Base-by-base conservation (phyloP, 2,329 filamentous ascomycete genomes). In the Colletotrichum sp. region DNA sequence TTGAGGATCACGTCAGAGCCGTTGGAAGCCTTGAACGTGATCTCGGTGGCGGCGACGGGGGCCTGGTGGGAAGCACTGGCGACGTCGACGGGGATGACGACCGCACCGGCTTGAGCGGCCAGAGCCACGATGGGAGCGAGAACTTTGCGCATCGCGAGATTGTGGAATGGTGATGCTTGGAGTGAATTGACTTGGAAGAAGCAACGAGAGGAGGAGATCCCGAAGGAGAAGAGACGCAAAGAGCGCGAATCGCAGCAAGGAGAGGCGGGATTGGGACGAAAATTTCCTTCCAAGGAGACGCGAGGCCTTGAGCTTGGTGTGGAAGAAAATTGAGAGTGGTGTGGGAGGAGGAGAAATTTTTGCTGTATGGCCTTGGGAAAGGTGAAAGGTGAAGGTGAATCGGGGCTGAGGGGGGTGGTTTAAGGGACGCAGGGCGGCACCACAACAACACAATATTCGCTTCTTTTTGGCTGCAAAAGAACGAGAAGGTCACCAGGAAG, bases 1-100 rank as follows among this genome's bases (percentile, higher is more conserved):
- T 64, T 62, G 34, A 73, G 18, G 34, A 67, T 21, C 26, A 65
- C 43, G 18, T 60, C 38, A 32, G 64, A 75, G 56, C 70, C 64
- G 30, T 73, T 73, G 64, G 70, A 48, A 6, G 73, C 70, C 32
- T 62, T 69, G 73, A 73, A 75, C 8, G n/a, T 21, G 62, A 75
- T 24, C 34, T 58, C 48, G 9, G 16, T n/a, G 28, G 13, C 8
- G 30, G 18, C 15, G 16, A 38, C 16, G 16, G 36, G 34, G n/a
- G 38, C 56, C 9, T 32, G 18, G 9, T 32, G 30, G 13, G 32
- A 12, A 32, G 13, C n/a, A 18, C 28, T 64, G 61, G 13, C 61
- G 32, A 24, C 56, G 28, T 30, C 56, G 8, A 52, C 56, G 48
- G 64, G 56, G 6, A 75, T 28, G n/a, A 58, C 70, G 43, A 21